Conservation (phyloP, 1,284 basidiomycete genomes). For the Cryptococcus wingfieldii region DNA sequence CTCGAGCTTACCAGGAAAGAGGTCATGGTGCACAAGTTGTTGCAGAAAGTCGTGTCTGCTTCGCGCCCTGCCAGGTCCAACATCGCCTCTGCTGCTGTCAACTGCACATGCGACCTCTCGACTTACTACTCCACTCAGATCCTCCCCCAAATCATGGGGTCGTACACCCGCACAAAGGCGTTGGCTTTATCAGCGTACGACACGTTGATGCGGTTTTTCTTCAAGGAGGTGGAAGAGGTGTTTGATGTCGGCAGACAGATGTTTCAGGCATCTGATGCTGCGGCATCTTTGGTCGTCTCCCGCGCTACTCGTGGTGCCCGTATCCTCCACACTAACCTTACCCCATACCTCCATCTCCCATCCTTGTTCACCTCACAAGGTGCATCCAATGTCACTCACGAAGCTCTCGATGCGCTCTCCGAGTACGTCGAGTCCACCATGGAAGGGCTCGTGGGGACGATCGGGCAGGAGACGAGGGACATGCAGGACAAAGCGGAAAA, state of each 20-base stretch:
- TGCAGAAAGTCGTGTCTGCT: neutral
- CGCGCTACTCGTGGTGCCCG: neutral
- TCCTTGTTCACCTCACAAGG: neutral
- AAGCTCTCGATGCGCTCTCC: conserved; percentile 11
- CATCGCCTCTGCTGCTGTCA: neutral
- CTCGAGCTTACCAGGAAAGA: neutral
- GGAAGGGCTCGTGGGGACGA: conserved; percentile 7
- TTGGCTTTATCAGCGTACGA: neutral
- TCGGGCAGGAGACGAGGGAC: conserved; percentile 10
- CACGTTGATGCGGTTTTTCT: neutral
- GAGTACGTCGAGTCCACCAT: conserved; percentile 15
- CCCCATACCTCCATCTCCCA: neutral
- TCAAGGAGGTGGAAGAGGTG: neutral
- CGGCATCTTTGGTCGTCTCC: neutral
- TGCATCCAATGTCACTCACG: neutral
- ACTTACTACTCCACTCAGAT: neutral
- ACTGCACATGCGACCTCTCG: neutral
- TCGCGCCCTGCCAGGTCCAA: too few relatives aligned
- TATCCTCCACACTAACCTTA: neutral
- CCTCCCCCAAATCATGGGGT: neutral
- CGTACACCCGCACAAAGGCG: neutral
- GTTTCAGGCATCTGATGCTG: neutral
- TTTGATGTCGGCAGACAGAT: neutral
- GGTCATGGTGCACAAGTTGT: neutral
- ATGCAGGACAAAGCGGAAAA: conserved; percentile 18